Conservation (phyloP, 2,329 filamentous ascomycete genomes). For the Colletotrichum spaethianum region DNA sequence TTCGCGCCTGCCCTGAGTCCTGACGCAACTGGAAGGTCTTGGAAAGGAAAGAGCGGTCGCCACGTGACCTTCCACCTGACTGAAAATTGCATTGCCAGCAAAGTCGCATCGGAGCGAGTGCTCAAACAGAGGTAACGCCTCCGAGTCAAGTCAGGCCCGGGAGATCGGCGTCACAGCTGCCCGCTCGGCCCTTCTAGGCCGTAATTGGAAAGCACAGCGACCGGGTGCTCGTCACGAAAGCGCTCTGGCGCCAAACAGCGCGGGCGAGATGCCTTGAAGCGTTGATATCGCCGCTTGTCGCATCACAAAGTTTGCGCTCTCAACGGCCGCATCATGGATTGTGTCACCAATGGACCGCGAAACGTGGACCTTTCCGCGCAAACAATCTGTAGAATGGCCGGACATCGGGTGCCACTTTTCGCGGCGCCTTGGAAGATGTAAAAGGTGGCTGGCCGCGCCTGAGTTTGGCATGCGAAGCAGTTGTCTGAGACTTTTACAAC, state of each 20-base stretch:
- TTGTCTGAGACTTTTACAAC: conserved; percentile 27
- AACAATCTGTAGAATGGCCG: conserved; percentile 11
- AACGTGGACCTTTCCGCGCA: conserved; percentile 15
- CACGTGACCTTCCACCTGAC: conserved; percentile 13
- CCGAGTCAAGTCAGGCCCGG: conserved; percentile 28
- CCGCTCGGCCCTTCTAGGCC: conserved; percentile 36
- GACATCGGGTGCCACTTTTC: conserved; percentile 33
- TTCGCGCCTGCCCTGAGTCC: conserved; percentile 19
- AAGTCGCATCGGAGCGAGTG: conserved; percentile 22
- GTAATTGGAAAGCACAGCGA: conserved; percentile 33
- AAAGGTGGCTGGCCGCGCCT: conserved; percentile 28
- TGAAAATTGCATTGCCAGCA: not conserved
- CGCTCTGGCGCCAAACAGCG: conserved; percentile 31
- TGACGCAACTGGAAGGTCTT: conserved; percentile 10
- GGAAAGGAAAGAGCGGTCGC: not conserved
- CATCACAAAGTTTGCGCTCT: conserved; percentile 30
- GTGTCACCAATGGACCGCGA: conserved; percentile 34
- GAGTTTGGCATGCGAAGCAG: conserved; percentile 5
- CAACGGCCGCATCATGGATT: conserved; percentile 23
- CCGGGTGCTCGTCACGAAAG: conserved; percentile 18
- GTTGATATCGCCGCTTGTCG: conserved; percentile 37
- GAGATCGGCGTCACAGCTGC: conserved; percentile 35
- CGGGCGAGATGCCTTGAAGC: conserved; percentile 36
- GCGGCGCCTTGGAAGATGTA: conserved; percentile 22
- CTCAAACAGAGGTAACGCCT: conserved; percentile 24